Evolutionary conservation across 345 rosid genomes (phyloP), one percentile per base, ranked within the genome.

Genomic region (Cardamine resedifolia): DNA sequence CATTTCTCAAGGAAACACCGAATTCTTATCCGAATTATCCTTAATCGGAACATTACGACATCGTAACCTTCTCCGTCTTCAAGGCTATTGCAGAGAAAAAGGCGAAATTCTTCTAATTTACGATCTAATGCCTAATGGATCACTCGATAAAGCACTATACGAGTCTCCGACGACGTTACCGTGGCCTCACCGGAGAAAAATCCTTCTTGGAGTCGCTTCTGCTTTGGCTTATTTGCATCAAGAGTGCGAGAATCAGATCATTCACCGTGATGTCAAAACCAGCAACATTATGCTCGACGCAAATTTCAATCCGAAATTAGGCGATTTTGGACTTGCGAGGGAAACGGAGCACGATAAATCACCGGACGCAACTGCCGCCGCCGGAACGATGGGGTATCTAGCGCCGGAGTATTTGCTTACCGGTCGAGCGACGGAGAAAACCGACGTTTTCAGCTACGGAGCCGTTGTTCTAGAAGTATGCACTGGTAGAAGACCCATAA

Each of bases 341-440:
- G 86, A 92, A 74, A 70, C 90, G 0, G 97, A 91, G 74, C 98
- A 96, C 33, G 92, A 90, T 58, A 91, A 88, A 47, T 92, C 99
- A 0, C 97, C 99, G 0, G 92, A 92, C 23, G 98, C 98, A 12
- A 92, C 98, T 3, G 91, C 85, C 7, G 99, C 98, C 0, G 99
- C 99, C 0, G 99, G 99, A 6, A 96, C 99, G 21, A 92, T 96
- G 99, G 99, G 99, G 19, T 96, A 96, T 59, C 79, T 96, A 43
- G 99, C 99, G 14, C 99, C 99, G 2, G 99, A 96, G 67, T 96
- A 96, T 72, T 78, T 96, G 5, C 59, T 84, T 6, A 96, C 99
- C 1, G 98, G 99, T 27, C 82, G 98, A 71, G 99, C 98, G 0
- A 81, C 88, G 0, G 99, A 91, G 59, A 90, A 92, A 78, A 88